Conservation (phyloP, 2,329 filamentous ascomycete genomes). For the Penicillium sp. region DNA sequence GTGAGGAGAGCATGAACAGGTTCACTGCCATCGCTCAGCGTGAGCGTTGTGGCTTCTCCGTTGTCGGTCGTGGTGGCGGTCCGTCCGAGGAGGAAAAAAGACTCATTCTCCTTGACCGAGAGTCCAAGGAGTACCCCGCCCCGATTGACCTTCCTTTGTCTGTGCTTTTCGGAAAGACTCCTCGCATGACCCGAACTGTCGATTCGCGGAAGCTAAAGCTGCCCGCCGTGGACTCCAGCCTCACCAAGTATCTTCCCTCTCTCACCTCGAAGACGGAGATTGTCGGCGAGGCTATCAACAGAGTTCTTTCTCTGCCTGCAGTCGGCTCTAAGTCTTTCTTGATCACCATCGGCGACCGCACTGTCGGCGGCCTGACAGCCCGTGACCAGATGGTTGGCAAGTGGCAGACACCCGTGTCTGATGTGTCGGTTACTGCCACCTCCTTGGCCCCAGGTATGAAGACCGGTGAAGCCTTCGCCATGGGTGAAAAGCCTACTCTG, state of each 20-base stretch:
- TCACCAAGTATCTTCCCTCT: slow-evolving; percentile 65
- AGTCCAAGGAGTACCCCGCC: slow-evolving; percentile 68
- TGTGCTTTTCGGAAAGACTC: slow-evolving; percentile 80
- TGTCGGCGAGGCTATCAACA: slow-evolving; percentile 68
- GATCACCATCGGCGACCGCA: slow-evolving; percentile 92
- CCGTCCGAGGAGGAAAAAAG: slow-evolving; percentile 65
- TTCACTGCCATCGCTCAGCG: slow-evolving; percentile 69
- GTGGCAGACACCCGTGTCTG: slow-evolving; percentile 91
- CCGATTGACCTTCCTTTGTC: slow-evolving; percentile 90
- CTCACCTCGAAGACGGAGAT: slow-evolving; percentile 48
- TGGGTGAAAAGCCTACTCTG: slow-evolving; percentile 87
- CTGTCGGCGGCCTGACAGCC: slow-evolving; percentile 81
- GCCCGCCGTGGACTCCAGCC: slow-evolving; percentile 69
- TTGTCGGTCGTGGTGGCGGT: slow-evolving; percentile 74
- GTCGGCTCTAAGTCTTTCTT: slow-evolving; percentile 97
- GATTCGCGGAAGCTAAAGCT: slow-evolving; percentile 66
- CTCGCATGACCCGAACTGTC: slow-evolving; percentile 74
- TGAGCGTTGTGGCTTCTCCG: slow-evolving; percentile 88
- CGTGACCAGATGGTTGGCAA: slow-evolving; percentile 95
- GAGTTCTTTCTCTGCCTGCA: slow-evolving; percentile 79
- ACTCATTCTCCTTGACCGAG: slow-evolving; percentile 76
- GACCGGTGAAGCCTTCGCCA: slow-evolving; percentile 93
- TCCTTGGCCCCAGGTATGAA: slow-evolving; percentile 69
- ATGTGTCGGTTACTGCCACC: slow-evolving; percentile 88
- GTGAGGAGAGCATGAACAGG: slow-evolving; percentile 71